Evolutionary conservation across 2,329 filamentous ascomycete genomes (phyloP).

Genomic region (Stagonosporopsis tanaceti): DNA sequence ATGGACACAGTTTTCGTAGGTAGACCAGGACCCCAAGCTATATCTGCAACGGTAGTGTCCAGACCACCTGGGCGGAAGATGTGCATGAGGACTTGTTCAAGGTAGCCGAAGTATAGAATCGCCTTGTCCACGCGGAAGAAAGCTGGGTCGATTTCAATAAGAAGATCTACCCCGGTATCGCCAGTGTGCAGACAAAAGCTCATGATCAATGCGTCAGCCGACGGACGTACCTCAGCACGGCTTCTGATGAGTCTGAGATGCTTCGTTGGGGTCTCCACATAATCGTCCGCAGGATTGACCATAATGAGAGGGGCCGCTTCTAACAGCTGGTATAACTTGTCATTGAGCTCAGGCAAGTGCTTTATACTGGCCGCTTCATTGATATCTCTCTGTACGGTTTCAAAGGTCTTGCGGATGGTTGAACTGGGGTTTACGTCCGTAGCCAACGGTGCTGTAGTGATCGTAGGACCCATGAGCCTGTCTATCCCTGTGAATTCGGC

Average conservation of each 20-base stretch:
- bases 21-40: not conserved
- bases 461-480: slow-evolving; percentile 1
- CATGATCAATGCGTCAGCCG: slow-evolving; percentile 7
- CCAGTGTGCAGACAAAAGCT: slow-evolving; percentile 6
- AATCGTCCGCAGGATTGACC: slow-evolving; percentile 3
- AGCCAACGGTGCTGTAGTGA: slow-evolving; percentile 2
- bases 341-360: too few relatives aligned
- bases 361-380: too few relatives aligned
- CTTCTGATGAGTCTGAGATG: slow-evolving; percentile 6
- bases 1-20: slow-evolving; percentile 3
- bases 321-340: too few relatives aligned
- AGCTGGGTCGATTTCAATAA: not conserved
- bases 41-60: not conserved
- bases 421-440: too few relatives aligned
- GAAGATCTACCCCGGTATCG: slow-evolving; percentile 6
- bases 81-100: too few relatives aligned
- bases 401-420: too few relatives aligned
- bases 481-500: slow-evolving; percentile 7
- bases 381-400: too few relatives aligned
- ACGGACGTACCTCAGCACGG: slow-evolving; percentile 1
- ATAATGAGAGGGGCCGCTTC: not conserved
- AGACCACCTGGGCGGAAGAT: too few relatives aligned
- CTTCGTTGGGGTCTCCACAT: not conserved
- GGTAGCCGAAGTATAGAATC: too few relatives aligned
- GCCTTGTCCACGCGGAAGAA: too few relatives aligned